Evolutionary conservation across 1,284 basidiomycete species (phyloP).

Genomic region (Heterobasidion irregulare): DNA sequence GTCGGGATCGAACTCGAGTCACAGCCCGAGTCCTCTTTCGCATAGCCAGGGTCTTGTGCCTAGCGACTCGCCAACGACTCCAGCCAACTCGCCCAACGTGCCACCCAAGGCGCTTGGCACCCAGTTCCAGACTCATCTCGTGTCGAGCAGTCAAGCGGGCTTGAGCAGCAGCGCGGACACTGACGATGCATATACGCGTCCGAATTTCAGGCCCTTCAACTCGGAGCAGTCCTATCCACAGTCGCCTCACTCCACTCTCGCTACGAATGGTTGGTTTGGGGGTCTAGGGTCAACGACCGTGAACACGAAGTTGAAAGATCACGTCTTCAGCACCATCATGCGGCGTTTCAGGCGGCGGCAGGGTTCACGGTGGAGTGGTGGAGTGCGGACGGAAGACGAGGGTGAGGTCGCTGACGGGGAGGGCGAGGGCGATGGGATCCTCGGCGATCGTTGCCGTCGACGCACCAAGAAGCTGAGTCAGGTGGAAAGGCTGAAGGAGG

Average conservation of each 20-base stretch:
- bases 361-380: conserved; percentile 28
- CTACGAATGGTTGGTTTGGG: conserved; percentile 47
- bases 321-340: conserved; percentile 84
- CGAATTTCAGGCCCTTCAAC: conserved; percentile 27
- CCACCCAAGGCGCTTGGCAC: conserved; percentile 7
- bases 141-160: not conserved
- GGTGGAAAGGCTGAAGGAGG: conserved; percentile 28
- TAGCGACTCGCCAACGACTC: conserved; percentile 29
- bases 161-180: conserved; percentile 18
- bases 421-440: conserved; percentile 2
- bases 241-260: conserved; percentile 11
- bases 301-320: conserved; percentile 88
- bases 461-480: conserved; percentile 26
- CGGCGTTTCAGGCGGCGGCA: conserved; percentile 55
- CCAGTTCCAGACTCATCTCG: conserved; percentile 3
- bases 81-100: conserved; percentile 42
- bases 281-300: conserved; percentile 89
- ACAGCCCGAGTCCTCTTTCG: conserved; percentile 31
- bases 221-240: conserved; percentile 24
- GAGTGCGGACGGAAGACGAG: conserved; percentile 29
- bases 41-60: conserved; percentile 20
- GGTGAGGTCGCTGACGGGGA: conserved; percentile 34
- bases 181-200: conserved; percentile 22
- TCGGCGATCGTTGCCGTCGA: conserved; percentile 16
- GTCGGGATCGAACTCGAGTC: conserved; percentile 6